Conservation (phyloP, 768 basidiomycete genomes). For the Coprinopsis sp. region DNA sequence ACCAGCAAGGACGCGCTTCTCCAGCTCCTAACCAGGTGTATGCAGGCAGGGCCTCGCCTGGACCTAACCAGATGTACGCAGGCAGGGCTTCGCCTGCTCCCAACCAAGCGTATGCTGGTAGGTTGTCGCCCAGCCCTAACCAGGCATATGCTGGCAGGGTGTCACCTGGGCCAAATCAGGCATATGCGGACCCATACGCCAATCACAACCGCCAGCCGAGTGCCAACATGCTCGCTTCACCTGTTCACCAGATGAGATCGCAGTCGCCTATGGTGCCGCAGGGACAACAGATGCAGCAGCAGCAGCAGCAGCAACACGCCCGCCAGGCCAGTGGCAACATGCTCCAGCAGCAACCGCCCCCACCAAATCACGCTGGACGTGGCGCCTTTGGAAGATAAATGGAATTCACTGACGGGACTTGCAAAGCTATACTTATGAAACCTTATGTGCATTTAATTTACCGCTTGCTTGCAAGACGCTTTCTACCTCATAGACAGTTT, state of each 20-base stretch:
- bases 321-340: slow-evolving; percentile 15
- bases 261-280: slow-evolving; percentile 9
- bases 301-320: slow-evolving; percentile 15
- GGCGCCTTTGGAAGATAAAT: slow-evolving; percentile 8
- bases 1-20: not conserved
- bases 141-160: slow-evolving; percentile 9
- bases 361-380: slow-evolving; percentile 6
- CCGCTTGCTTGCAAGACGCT: too few species aligned
- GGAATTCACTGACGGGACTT: too few species aligned
- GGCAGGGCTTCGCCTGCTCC: slow-evolving; percentile 1
- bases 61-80: slow-evolving; percentile 4
- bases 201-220: slow-evolving; percentile 9
- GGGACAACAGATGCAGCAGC: slow-evolving; percentile 11
- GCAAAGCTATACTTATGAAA: too few species aligned
- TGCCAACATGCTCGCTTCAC: slow-evolving; percentile 7
- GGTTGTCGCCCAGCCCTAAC: not conserved
- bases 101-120: slow-evolving; percentile 1
- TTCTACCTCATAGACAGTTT: too few species aligned
- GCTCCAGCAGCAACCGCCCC: slow-evolving; percentile 3
- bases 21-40: not conserved
- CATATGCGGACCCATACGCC: slow-evolving; percentile 14
- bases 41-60: not conserved
- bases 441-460: too few species aligned
- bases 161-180: slow-evolving; percentile 21
- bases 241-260: not conserved